A percentile compares a stretch with the other conserved stretches of the same genome.
Evolutionary conservation across 306 rosid species (phyloP).

Genomic region (Styphnolobium japonicum): DNA sequence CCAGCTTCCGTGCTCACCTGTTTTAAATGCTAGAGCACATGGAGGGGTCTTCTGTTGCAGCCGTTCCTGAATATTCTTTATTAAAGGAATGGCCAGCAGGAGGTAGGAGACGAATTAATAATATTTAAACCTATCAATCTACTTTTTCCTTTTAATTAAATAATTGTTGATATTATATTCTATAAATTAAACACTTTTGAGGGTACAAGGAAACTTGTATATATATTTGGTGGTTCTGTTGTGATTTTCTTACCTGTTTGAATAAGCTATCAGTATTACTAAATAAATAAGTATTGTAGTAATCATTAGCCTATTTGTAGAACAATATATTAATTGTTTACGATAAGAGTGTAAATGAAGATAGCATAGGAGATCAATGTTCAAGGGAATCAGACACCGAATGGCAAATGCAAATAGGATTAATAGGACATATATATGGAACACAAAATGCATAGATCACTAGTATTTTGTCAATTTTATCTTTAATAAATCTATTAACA

Average conservation of each 20-base stretch:
- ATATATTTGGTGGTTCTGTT: conserved; percentile 6
- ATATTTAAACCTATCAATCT: conserved; percentile 48
- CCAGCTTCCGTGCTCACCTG: conserved; percentile 29
- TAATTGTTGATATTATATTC: background rate
- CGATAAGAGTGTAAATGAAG: background rate
- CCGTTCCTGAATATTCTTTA: conserved; percentile 33
- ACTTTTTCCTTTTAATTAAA: conserved; percentile 27
- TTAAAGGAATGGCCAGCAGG: conserved; percentile 50
- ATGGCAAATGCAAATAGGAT: no score
- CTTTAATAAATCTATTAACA: background rate
- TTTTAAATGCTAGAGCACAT: conserved; percentile 66
- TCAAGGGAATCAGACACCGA: background rate
- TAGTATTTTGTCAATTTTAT: background rate
- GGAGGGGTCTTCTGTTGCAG: conserved; percentile 61
- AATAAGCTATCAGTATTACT: background rate
- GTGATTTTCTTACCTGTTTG: conserved; percentile 12
- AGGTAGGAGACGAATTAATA: conserved; percentile 35
- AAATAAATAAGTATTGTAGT: background rate
- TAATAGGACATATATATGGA: background rate
- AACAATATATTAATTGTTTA: background rate
- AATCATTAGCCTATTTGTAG: conserved; percentile 5
- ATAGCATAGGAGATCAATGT: background rate
- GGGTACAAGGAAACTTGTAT: conserved; percentile 19
- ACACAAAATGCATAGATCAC: background rate
- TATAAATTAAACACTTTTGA: conserved; percentile 4